phyloP scores from a whole-genome alignment of 345 rosid species.

The Citrus unshiu region DNA sequence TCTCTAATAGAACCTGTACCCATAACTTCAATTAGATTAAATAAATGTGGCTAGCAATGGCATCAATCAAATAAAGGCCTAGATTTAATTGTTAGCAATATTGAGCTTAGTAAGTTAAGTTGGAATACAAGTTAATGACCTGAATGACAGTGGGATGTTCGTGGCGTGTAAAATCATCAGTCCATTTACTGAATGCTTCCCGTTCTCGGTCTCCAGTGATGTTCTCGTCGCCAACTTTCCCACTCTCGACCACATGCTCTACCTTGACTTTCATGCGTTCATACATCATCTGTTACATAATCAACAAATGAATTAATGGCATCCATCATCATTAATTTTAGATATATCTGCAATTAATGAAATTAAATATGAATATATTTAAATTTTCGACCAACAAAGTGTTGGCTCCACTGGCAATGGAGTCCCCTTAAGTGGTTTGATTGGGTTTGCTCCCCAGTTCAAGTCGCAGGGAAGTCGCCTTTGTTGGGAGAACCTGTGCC shows the following conservation, averaged over 20 bases:
- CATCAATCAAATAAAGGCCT: neutral
- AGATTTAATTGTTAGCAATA: neutral
- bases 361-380: too few species aligned
- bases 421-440: too few species aligned
- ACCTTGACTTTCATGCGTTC: slow-evolving; percentile 52
- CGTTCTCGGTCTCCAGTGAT: slow-evolving; percentile 20
- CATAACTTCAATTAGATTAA: neutral
- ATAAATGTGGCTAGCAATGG: neutral
- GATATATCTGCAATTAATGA: too few species aligned
- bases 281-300: slow-evolving; percentile 41
- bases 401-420: too few species aligned
- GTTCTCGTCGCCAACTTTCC: slow-evolving; percentile 33
- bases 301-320: neutral
- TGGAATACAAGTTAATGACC: slow-evolving; percentile 24
- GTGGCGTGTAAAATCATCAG: slow-evolving; percentile 38
- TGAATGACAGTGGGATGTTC: slow-evolving; percentile 65
- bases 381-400: too few species aligned
- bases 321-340: neutral
- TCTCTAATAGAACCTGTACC: slow-evolving; percentile 45
- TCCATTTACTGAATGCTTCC: slow-evolving; percentile 41
- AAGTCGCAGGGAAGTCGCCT: too few species aligned
- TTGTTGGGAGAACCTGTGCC: too few species aligned
- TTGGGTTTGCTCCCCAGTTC: too few species aligned
- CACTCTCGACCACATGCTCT: slow-evolving; percentile 42
- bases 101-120: neutral